These are phyloP conservation scores for Camellia lanceoleosa DNA, from an alignment of 148 eudicot genomes.

Conservation along the genomic window DNA sequence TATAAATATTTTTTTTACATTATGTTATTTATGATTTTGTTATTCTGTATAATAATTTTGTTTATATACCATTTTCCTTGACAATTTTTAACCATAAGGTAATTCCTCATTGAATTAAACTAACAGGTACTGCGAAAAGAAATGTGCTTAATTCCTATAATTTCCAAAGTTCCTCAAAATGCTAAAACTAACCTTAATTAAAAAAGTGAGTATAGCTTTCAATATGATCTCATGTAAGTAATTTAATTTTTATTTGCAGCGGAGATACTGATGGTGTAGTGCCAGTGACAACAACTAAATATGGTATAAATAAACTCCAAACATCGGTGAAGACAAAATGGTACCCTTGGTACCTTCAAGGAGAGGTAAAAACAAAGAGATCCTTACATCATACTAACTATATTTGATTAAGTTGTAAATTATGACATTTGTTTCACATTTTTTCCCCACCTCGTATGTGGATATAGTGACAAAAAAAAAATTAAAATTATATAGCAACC, in stretches of 20 bases:
- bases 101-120: too few relatives aligned
- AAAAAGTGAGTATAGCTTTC: too few relatives aligned
- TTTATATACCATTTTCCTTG: too few relatives aligned
- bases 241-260: background rate
- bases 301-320: conserved; percentile 26
- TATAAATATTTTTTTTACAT: too few relatives aligned
- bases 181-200: too few relatives aligned
- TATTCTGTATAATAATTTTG: too few relatives aligned
- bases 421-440: background rate
- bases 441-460: too few relatives aligned
- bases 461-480: too few relatives aligned
- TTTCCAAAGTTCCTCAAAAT: background rate
- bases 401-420: background rate
- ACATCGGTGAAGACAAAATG: conserved; percentile 31
- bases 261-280: conserved; percentile 37
- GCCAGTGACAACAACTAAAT: conserved; percentile 31
- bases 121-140: background rate
- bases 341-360: conserved; percentile 34
- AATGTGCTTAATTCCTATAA: background rate
- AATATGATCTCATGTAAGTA: background rate
- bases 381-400: background rate
- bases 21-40: background rate
- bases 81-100: too few relatives aligned
- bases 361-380: conserved; percentile 24
- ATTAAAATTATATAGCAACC: too few relatives aligned